These are phyloP conservation scores for Pyrus hybrid DNA, from an alignment of 331 rosid genomes.

Conservation along the genomic window DNA sequence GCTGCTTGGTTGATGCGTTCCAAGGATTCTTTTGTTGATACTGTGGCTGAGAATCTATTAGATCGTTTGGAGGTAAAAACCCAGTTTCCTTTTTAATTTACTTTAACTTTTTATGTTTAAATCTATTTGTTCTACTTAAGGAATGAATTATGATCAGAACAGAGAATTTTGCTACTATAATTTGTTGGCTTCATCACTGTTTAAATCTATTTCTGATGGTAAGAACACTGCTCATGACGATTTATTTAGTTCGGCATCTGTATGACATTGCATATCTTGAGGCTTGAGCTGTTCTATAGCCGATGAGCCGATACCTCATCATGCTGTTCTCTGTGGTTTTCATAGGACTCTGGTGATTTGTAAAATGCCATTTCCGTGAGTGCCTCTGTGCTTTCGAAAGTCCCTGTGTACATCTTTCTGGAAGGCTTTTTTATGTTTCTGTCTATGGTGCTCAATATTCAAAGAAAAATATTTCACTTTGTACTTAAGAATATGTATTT, in stretches of 20 bases:
- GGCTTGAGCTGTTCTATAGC: neutral
- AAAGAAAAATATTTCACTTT: neutral
- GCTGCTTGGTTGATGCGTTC: constrained; percentile 83
- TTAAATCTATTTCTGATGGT: neutral
- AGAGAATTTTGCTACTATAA: neutral
- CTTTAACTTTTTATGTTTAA: neutral
- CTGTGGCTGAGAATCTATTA: constrained; percentile 64
- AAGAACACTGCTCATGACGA: neutral
- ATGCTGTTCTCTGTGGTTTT: neutral
- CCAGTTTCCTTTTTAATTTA: neutral
- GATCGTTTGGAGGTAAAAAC: constrained; percentile 70
- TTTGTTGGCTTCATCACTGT: neutral
- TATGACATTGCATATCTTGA: neutral
- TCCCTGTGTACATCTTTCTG: neutral
- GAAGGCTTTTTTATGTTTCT: neutral
- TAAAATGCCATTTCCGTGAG: neutral
- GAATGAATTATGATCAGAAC: neutral
- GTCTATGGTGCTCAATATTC: neutral
- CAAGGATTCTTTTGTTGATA: constrained; percentile 58
- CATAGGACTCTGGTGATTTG: neutral
- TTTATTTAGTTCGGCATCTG: neutral
- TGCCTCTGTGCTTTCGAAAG: neutral
- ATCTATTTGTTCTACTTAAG: neutral
- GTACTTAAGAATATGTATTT: neutral
- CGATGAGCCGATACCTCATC: neutral